These are phyloP conservation scores for Pisolithus tinctorius DNA, from an alignment of 768 basidiomycete genomes.

Conservation along the genomic window DNA sequence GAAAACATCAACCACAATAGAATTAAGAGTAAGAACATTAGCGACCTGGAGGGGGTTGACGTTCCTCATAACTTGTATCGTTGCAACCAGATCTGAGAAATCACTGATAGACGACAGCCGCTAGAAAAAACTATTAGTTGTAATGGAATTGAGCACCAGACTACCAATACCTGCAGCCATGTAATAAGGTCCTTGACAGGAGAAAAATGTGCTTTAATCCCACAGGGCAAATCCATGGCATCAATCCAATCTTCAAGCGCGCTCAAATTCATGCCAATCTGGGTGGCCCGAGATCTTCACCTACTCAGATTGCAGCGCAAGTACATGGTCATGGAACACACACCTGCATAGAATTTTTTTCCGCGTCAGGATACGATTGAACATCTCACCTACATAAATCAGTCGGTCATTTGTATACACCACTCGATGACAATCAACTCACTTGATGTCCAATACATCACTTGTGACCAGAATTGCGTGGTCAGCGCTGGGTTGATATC, in stretches of 20 bases:
- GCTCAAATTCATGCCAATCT: slow-evolving; percentile 82
- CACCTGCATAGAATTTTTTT: slow-evolving; percentile 94
- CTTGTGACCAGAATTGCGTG: slow-evolving; percentile 91
- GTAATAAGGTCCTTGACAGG: slow-evolving; percentile 78
- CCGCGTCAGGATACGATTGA: slow-evolving; percentile 80
- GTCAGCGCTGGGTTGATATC: slow-evolving; percentile 86
- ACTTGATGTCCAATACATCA: slow-evolving; percentile 98
- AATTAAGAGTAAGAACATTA: not conserved
- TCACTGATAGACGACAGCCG: slow-evolving; percentile 82
- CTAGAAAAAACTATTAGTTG: slow-evolving; percentile 30
- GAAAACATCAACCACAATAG: not conserved
- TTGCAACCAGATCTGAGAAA: slow-evolving; percentile 82
- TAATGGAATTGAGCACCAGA: not conserved
- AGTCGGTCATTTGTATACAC: slow-evolving; percentile 1
- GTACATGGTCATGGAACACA: slow-evolving; percentile 8
- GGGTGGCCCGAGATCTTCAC: slow-evolving; percentile 69
- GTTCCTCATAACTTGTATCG: slow-evolving; percentile 78
- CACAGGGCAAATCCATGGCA: slow-evolving; percentile 69
- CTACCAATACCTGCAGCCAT: slow-evolving; percentile 69
- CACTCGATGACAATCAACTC: slow-evolving; percentile 26
- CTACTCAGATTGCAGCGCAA: slow-evolving; percentile 5
- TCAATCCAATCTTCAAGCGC: slow-evolving; percentile 90
- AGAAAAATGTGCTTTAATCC: slow-evolving; percentile 73
- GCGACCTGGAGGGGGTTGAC: slow-evolving; percentile 88
- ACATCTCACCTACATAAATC: slow-evolving; percentile 58